Conservation (phyloP, 163 green algal genomes). For the Trebouxiophyceae sp. region DNA sequence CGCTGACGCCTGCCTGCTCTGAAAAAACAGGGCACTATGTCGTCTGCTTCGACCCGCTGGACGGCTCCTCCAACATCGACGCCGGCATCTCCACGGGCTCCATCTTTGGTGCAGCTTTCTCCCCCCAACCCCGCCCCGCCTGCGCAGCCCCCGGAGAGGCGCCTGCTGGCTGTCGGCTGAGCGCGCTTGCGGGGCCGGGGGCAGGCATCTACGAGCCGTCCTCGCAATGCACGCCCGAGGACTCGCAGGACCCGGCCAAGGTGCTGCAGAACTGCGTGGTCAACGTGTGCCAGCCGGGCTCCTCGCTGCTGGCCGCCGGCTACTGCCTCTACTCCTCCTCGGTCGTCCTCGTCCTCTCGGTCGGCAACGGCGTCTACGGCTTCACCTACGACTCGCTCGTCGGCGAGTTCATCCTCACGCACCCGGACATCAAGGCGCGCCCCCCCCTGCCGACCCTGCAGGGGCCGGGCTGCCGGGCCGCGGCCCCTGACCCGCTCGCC, state of each 20-base stretch:
- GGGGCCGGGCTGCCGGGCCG: too few relatives aligned
- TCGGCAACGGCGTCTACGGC: conserved; percentile 81
- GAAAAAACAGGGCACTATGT: conserved; percentile 96
- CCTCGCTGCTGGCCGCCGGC: conserved; percentile 77
- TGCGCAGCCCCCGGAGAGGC: too few relatives aligned
- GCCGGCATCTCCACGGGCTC: conserved; percentile 73
- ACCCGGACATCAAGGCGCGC: conserved; percentile 72
- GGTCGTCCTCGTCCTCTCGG: conserved; percentile 79
- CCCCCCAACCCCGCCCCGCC: too few relatives aligned
- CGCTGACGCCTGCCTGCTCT: too few relatives aligned
- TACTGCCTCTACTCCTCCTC: conserved; percentile 90
- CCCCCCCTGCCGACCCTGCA: background rate
- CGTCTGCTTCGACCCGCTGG: conserved; percentile 96
- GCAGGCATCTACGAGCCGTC: conserved; percentile 76
- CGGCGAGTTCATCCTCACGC: conserved; percentile 96
- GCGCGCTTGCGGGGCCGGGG: background rate
- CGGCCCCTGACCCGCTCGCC: too few relatives aligned
- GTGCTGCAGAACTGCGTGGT: conserved; percentile 85
- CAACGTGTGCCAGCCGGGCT: conserved; percentile 92
- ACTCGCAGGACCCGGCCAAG: conserved; percentile 63
- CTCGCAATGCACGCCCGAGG: conserved; percentile 74
- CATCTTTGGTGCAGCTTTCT: conserved; percentile 36
- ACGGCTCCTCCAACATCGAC: conserved; percentile 99
- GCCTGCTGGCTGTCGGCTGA: too few relatives aligned
- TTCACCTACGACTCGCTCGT: conserved; percentile 91